Conservation (phyloP, 23 red algal genomes). For the Agarophyton chilense region DNA sequence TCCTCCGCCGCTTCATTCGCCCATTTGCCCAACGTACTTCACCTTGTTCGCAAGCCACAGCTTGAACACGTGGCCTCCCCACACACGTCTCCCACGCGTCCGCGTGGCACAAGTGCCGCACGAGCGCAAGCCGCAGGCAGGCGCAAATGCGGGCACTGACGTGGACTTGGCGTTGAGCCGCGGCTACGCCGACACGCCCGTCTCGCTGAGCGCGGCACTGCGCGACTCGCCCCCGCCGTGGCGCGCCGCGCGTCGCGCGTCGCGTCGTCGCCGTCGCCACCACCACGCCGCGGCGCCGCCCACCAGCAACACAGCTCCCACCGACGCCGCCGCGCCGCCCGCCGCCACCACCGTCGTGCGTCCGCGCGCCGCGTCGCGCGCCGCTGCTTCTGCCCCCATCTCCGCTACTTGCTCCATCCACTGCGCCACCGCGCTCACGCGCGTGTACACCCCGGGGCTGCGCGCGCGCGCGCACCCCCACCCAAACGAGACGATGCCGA, state of each 20-base stretch:
- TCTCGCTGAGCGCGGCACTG: slow-evolving; percentile 15
- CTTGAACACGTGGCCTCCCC: no score
- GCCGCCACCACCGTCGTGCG: neutral
- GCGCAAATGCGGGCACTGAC: neutral
- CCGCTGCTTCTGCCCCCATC: neutral
- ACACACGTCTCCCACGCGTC: neutral
- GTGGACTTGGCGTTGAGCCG: no score
- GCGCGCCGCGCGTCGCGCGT: neutral
- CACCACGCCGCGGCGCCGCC: neutral
- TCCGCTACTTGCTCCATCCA: slow-evolving; percentile 43
- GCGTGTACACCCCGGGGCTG: slow-evolving; percentile 63
- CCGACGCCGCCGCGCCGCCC: neutral
- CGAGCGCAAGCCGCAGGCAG: no score
- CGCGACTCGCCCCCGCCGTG: neutral
- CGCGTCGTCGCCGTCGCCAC: neutral
- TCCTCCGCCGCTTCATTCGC: no score
- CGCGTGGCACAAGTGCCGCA: no score
- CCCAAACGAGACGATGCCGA: slow-evolving; percentile 63
- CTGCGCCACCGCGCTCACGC: slow-evolving; percentile 29
- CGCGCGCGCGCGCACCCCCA: slow-evolving; percentile 49
- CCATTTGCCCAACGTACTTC: no score
- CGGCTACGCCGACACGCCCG: neutral
- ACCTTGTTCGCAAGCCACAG: no score
- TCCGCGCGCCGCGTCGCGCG: neutral
- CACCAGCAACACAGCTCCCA: neutral